Evolutionary conservation across 345 rosid genomes (phyloP).

Genomic region (Zanthoxylum bungeanum): DNA sequence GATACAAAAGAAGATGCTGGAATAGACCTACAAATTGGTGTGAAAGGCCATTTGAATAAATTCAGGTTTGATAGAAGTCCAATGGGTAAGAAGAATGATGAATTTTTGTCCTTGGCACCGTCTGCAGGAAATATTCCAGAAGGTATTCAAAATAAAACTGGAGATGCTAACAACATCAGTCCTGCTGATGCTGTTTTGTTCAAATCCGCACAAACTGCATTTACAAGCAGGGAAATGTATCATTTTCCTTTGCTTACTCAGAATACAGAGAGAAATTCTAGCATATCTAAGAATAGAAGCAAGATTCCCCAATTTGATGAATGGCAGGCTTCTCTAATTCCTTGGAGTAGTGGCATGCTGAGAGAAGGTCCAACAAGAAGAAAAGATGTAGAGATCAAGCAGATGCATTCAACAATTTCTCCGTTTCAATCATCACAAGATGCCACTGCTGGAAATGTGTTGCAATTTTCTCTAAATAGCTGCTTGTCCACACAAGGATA

Average conservation of each 20-base stretch:
- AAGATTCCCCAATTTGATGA: constrained; percentile 37
- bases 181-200: constrained; percentile 24
- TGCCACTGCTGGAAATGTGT: constrained; percentile 35
- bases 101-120: constrained; percentile 26
- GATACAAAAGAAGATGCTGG: constrained; percentile 37
- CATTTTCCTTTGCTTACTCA: constrained; percentile 35
- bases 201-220: constrained; percentile 23
- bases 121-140: constrained; percentile 34
- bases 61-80: constrained; percentile 36
- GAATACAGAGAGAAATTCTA: constrained; percentile 38
- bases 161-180: constrained; percentile 18
- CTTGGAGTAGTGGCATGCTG: constrained; percentile 28
- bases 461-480: constrained; percentile 40
- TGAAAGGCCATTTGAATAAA: constrained; percentile 33
- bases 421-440: constrained; percentile 34
- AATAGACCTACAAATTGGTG: constrained; percentile 27
- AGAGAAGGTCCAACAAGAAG: constrained; percentile 30
- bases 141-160: constrained; percentile 28
- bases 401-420: constrained; percentile 19
- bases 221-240: constrained; percentile 32
- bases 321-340: constrained; percentile 29
- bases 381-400: constrained; percentile 27
- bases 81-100: constrained; percentile 51
- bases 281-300: constrained; percentile 44
- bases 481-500: constrained; percentile 32